Conservation (phyloP, 2,329 filamentous ascomycete genomes). For the Waltergamsia citrina region DNA sequence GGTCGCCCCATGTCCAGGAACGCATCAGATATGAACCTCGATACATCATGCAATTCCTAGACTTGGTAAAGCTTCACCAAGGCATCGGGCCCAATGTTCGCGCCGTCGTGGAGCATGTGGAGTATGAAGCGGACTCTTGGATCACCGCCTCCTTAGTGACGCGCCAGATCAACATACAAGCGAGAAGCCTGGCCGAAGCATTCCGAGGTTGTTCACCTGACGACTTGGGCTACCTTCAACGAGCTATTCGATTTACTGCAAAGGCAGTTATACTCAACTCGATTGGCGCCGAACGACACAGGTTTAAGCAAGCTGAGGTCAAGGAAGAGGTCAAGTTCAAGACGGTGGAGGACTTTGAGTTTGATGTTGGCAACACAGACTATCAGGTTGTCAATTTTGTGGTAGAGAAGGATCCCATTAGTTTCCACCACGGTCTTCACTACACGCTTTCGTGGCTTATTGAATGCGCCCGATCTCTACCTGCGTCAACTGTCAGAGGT, state of each 20-base stretch:
- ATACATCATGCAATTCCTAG: conserved; percentile 89
- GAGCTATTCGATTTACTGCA: conserved; percentile 64
- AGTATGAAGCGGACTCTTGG: conserved; percentile 98
- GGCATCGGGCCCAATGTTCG: conserved; percentile 90
- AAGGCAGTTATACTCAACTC: conserved; percentile 84
- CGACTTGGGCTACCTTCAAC: conserved; percentile 55
- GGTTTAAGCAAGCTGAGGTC: conserved; percentile 81
- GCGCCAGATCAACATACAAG: conserved; percentile 87
- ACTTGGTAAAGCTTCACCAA: conserved; percentile 91
- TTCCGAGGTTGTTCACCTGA: conserved; percentile 64
- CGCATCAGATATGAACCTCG: conserved; percentile 73
- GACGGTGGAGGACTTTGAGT: conserved; percentile 66
- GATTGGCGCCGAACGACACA: conserved; percentile 74
- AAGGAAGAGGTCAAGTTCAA: conserved; percentile 83
- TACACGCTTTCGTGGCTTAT: conserved; percentile 95
- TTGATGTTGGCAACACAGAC: conserved; percentile 42
- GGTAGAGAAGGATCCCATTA: conserved; percentile 84
- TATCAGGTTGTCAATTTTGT: conserved; percentile 76
- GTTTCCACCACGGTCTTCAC: conserved; percentile 94
- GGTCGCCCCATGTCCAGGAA: conserved; percentile 80
- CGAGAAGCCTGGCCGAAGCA: conserved; percentile 77
- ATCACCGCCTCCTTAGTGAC: conserved; percentile 93
- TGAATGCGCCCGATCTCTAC: conserved; percentile 74
- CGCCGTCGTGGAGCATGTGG: conserved; percentile 89
- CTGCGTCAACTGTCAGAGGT: conserved; percentile 53